Evolutionary conservation across 371 early-diverging fungal genomes (phyloP).

Genomic region (Dinochytrium kinnereticum): DNA sequence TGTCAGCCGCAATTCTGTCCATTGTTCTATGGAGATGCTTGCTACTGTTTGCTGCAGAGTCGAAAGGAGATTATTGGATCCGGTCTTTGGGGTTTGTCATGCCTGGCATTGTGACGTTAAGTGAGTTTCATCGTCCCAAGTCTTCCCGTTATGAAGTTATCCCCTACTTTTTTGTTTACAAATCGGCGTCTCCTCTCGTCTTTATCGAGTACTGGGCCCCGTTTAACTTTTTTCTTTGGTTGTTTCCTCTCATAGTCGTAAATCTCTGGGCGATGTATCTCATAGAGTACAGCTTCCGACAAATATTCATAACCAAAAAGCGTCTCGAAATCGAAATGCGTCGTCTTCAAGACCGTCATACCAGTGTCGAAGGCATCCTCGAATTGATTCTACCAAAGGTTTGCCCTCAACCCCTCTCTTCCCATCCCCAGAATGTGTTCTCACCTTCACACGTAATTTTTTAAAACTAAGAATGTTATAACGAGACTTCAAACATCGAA

Average conservation of each 20-base stretch:
- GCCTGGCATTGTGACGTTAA: background rate
- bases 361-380: background rate
- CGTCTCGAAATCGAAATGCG: constrained; percentile 7
- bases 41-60: background rate
- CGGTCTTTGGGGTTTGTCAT: background rate
- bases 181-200: too few species aligned
- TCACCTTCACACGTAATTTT: too few species aligned
- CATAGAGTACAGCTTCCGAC: background rate
- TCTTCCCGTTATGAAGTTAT: too few species aligned
- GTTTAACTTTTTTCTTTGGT: background rate
- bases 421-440: too few species aligned
- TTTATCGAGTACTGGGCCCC: too few species aligned
- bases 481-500: background rate
- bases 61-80: background rate
- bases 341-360: background rate
- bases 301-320: constrained; percentile 10
- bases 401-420: too few species aligned
- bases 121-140: too few species aligned
- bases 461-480: constrained; percentile 16
- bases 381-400: constrained; percentile 15
- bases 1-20: background rate
- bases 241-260: background rate
- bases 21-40: background rate
- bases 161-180: too few species aligned
- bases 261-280: background rate